Evolutionary conservation across 352 stramenopile genomes (phyloP).

Genomic region (Pythium dissotocum): DNA sequence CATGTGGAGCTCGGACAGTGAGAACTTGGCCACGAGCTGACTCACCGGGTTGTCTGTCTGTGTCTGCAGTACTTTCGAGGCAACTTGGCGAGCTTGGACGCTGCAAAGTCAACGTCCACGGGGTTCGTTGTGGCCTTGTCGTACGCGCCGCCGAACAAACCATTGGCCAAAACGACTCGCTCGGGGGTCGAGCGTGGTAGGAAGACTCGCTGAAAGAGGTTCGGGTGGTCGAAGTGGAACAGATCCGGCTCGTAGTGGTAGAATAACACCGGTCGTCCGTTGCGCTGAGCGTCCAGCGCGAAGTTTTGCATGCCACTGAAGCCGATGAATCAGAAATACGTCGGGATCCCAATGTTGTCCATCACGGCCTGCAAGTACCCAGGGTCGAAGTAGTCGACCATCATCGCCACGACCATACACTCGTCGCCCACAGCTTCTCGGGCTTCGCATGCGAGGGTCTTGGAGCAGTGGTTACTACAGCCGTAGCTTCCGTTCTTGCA

Average conservation of each 20-base stretch:
- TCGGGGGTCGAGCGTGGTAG: constrained; percentile 31
- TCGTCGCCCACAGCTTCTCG: constrained; percentile 20
- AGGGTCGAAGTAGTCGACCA: constrained; percentile 35
- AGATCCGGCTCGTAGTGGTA: constrained; percentile 53
- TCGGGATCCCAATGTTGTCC: constrained; percentile 38
- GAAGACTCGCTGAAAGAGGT: constrained; percentile 38
- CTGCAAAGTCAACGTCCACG: constrained; percentile 42
- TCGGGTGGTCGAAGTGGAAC: constrained; percentile 34
- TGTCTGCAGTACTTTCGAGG: constrained; percentile 17
- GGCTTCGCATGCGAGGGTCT: constrained; percentile 12
- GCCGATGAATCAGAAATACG: constrained; percentile 48
- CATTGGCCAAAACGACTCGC: constrained; percentile 20
- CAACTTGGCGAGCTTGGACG: constrained; percentile 33
- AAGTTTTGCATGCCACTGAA: constrained; percentile 17
- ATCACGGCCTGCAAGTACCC: constrained; percentile 40
- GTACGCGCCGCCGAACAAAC: background rate
- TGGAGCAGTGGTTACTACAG: constrained; percentile 9
- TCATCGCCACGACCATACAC: constrained; percentile 47
- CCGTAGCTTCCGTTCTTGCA: constrained; percentile 14
- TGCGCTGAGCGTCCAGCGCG: constrained; percentile 20
- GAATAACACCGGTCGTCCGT: constrained; percentile 32
- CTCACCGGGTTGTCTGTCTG: constrained; percentile 9
- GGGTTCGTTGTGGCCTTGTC: constrained; percentile 15
- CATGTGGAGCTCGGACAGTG: constrained; percentile 35
- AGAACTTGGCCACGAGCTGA: constrained; percentile 31